Base-by-base conservation (phyloP, 371 early-diverging fungal species). In the Basidiobolus heterosporus region DNA sequence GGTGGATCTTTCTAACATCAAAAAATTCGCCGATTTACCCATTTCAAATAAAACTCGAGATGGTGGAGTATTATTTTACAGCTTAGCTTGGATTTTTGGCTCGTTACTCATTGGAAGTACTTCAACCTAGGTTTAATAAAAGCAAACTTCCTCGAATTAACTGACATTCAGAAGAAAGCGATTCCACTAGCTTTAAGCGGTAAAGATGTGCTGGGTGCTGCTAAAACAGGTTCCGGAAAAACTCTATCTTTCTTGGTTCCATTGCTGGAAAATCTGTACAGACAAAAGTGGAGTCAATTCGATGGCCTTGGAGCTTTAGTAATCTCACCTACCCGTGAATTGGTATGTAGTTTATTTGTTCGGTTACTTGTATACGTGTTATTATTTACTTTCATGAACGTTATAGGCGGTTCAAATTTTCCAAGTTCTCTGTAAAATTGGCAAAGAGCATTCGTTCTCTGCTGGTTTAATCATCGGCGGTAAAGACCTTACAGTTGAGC, bases 141-240 rank as follows among this genome's bases (percentile, higher is more conserved):
- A 42, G 75, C 80, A 30, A 83, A 88, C 57, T 95, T 74, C 57
- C 68, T 82, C 19, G 84, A 89, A 60, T 80, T 94, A 78, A 99
- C 99, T 2, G 97, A 94, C 37, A 95, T 99, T 56, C 98, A 99
- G 62, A 72, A 77, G 24, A 85, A 81, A 51, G 80, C 95, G 0
- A 64, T 99, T 37, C 93, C 96, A n/a, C 58, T 81, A 41, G 76
- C 89, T 8, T 66, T 98, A 41, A 70, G 77, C 8, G 83, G 85
- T 36, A 72, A 79, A 51, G 97, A 96, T 65, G 78, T 98, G 11
- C 72, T 99, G 24, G 98, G 97, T 21, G 96, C 98, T 1, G 98
- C 99, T 17, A 91, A 94, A 52, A 99, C 99, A 0, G 99, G 99
- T n/a, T 89, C 91, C 30, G 99, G 99, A 37, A 99, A 99, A 62